Evolutionary conservation across 495 filamentous ascomycete genomes (phyloP), one percentile per base, ranked within the genome.

Genomic region (Annulohypoxylon maeteangense): DNA sequence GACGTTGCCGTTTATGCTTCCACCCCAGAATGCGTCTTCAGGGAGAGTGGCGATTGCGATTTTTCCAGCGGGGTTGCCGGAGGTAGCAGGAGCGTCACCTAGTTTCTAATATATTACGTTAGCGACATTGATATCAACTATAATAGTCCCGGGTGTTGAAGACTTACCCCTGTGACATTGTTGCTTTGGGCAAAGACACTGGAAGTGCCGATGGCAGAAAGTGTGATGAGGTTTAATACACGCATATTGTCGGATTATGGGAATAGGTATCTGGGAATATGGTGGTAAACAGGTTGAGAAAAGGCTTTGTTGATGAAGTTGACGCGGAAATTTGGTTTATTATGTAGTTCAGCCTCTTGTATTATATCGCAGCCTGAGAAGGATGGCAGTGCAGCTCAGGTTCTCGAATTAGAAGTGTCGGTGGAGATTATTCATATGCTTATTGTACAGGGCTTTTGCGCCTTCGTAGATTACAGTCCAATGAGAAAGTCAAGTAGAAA

Each of bases 1-100:
- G 58, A 94, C 78, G 55, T 84, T 83, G 47, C 85, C 88, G 45
- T 83, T 83, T 27, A 83, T 77, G 63, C 80, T 84, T 20, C 79
- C 79, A n/a, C 77, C 77, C 76, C 78, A 83, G 74, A 83, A 86
- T 1, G 83, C 70, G 4, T 81, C 78, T 8, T 86, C 77, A 5
- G 88, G 89, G 2, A 95, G 82, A 4, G 72, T 81, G 5, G 90
- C 91, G 42, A 83, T 79, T 80, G 90, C 92, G 16, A 80, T 74
- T 14, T 84, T 81, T 18, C 88, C 87, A 7, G 69, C 55, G n/a
- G 90, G 87, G 78, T 94, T 94, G 81, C 86, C 84, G n/a, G 71
- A 81, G 3, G 88, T 83, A 32, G 84, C 75, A 42, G 86, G 78
- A 53, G 90, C 91, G 70, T 88, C 80, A 40, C 85, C 86, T 20